A percentile compares a stretch with the other conserved stretches of the same genome.
phyloP scores from a whole-genome alignment of 164 flowering plant species.

The Brasenia schreberi region DNA sequence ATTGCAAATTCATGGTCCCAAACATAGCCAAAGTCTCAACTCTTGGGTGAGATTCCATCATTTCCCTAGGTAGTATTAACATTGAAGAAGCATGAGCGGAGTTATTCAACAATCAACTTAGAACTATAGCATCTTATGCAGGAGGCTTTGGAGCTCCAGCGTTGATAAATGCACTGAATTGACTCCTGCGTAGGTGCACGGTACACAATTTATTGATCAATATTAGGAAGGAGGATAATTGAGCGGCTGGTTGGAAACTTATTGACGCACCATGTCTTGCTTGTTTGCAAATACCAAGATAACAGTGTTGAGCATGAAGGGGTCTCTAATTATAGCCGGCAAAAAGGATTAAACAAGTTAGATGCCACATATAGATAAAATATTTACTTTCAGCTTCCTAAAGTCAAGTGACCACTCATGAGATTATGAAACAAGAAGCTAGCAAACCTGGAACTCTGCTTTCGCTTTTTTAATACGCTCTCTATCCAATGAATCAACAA shows the following conservation, averaged over 20 bases:
- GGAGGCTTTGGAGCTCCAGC: background rate
- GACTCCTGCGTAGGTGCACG: background rate
- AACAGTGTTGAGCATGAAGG: constrained; percentile 90
- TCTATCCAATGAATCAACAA: constrained; percentile 95
- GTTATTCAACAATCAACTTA: background rate
- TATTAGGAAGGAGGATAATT: too few species aligned
- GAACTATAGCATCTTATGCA: background rate
- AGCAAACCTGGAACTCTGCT: constrained; percentile 79
- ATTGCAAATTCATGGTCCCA: too few species aligned
- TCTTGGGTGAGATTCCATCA: too few species aligned
- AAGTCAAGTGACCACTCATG: too few species aligned
- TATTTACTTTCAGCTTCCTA: background rate
- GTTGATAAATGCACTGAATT: too few species aligned
- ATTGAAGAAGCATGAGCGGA: too few species aligned
- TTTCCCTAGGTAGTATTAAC: too few species aligned
- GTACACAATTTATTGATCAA: too few species aligned
- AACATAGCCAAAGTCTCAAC: too few species aligned
- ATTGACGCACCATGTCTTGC: constrained; percentile 82
- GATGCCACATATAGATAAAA: background rate
- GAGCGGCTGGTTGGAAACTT: too few species aligned
- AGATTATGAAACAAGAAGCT: background rate
- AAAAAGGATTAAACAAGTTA: constrained; percentile 8
- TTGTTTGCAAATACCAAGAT: constrained; percentile 97
- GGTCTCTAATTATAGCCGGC: constrained; percentile 89
- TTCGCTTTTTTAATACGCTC: constrained; percentile 93